phyloP scores from a whole-genome alignment of 805 yeast genomes.

The Nakazawaea laoshanensis region DNA sequence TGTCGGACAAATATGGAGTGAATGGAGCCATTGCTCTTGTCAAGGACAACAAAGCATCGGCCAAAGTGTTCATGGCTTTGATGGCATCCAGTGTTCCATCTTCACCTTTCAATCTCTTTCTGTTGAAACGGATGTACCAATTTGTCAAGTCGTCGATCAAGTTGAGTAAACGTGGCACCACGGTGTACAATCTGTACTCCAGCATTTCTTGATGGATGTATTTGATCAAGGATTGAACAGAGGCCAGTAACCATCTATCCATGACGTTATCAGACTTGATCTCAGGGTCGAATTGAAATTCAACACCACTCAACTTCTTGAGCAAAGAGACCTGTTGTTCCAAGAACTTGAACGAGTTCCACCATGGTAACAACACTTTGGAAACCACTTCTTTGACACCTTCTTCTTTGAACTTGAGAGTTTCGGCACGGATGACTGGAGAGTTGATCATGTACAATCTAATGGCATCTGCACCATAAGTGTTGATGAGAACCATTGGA shows the following conservation, averaged over 20 bases:
- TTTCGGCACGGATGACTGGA: slow-evolving; percentile 94
- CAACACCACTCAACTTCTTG: slow-evolving; percentile 64
- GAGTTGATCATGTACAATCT: slow-evolving; percentile 94
- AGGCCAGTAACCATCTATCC: slow-evolving; percentile 97
- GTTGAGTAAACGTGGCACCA: slow-evolving; percentile 83
- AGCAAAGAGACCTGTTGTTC: slow-evolving; percentile 87
- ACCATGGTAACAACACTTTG: slow-evolving; percentile 95
- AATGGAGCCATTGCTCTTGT: slow-evolving; percentile 98
- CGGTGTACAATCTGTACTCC: slow-evolving; percentile 87
- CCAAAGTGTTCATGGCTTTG: slow-evolving; percentile 82
- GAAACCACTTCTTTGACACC: slow-evolving; percentile 98
- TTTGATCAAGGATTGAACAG: slow-evolving; percentile 85
- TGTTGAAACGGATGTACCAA: slow-evolving; percentile 98
- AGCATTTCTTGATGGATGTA: slow-evolving; percentile 87
- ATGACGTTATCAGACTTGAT: slow-evolving; percentile 75
- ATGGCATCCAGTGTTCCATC: slow-evolving; percentile 78
- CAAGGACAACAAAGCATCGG: slow-evolving; percentile 82
- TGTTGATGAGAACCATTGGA: slow-evolving; percentile 71
- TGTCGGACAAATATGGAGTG: slow-evolving; percentile 92
- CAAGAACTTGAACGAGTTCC: slow-evolving; percentile 94
- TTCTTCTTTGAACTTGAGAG: slow-evolving; percentile 94
- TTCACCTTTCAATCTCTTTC: slow-evolving; percentile 96
- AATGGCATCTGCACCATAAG: slow-evolving; percentile 96
- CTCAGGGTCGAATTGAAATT: slow-evolving; percentile 63
- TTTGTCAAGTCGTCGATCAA: slow-evolving; percentile 93